Evolutionary conservation across 768 basidiomycete species (phyloP).

Genomic region (Tylopilus subfusipes): DNA sequence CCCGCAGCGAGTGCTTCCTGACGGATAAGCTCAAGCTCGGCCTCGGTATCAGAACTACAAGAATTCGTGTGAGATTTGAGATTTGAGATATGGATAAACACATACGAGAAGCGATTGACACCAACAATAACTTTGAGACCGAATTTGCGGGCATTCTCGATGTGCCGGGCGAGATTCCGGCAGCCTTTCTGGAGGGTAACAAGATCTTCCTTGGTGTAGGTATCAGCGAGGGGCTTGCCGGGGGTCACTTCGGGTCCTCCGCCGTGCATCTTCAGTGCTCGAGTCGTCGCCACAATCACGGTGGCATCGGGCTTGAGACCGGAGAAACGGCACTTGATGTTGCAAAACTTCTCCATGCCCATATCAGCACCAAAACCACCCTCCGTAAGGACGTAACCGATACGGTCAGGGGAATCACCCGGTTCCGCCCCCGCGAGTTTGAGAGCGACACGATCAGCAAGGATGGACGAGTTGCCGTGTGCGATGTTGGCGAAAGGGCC

Average conservation of each 20-base stretch:
- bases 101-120: conserved; percentile 92
- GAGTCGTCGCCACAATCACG: conserved; percentile 94
- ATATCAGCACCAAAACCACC: conserved; percentile 99
- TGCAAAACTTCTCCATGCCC: conserved; percentile 99
- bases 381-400: conserved; percentile 96
- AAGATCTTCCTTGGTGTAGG: conserved; percentile 92
- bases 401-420: conserved; percentile 75
- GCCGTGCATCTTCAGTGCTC: conserved; percentile 99
- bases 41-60: conserved; percentile 77
- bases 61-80: not conserved
- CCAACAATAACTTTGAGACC: conserved; percentile 95
- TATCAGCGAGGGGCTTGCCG: conserved; percentile 89
- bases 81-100: conserved; percentile 14
- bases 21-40: conserved; percentile 84
- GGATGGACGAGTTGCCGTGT: conserved; percentile 96
- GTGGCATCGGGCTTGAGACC: conserved; percentile 92
- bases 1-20: conserved; percentile 78
- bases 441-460: conserved; percentile 94
- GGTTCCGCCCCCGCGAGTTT: conserved; percentile 95
- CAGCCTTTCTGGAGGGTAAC: conserved; percentile 87
- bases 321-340: conserved; percentile 95
- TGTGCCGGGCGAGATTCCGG: conserved; percentile 90
- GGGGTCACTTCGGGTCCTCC: conserved; percentile 96
- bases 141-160: conserved; percentile 92
- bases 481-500: conserved; percentile 99